phyloP scores from a whole-genome alignment of 495 filamentous ascomycete genomes.

The Aspergillus sclerotioniger region DNA sequence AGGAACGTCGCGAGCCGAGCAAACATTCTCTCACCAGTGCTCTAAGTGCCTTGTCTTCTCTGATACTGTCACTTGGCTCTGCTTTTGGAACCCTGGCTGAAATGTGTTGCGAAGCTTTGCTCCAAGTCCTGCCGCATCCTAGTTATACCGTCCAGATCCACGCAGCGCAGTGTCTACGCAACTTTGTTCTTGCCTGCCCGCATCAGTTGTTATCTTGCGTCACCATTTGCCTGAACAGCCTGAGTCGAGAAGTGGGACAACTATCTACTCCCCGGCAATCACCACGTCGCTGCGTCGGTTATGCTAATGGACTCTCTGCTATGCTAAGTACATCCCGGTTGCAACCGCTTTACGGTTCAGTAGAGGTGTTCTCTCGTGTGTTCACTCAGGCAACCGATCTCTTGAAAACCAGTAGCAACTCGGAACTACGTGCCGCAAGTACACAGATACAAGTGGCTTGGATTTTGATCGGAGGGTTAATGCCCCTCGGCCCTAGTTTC shows the following conservation, averaged over 20 bases:
- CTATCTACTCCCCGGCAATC: slow-evolving; percentile 74
- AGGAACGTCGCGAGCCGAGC: slow-evolving; percentile 84
- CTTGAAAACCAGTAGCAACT: slow-evolving; percentile 88
- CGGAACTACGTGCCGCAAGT: slow-evolving; percentile 84
- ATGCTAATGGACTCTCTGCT: slow-evolving; percentile 89
- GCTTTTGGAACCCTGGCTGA: slow-evolving; percentile 76
- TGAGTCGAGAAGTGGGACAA: slow-evolving; percentile 79
- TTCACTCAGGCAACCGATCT: slow-evolving; percentile 87
- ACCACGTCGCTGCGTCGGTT: slow-evolving; percentile 81
- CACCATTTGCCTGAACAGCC: slow-evolving; percentile 94
- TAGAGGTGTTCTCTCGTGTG: slow-evolving; percentile 90
- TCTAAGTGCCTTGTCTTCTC: slow-evolving; percentile 73
- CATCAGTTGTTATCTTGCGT: slow-evolving; percentile 88
- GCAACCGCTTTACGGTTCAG: slow-evolving; percentile 89
- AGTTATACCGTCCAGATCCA: slow-evolving; percentile 95
- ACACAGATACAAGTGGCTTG: slow-evolving; percentile 97
- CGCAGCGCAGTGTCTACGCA: slow-evolving; percentile 78
- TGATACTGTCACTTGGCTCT: slow-evolving; percentile 79
- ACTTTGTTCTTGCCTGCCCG: slow-evolving; percentile 85
- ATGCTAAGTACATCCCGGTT: slow-evolving; percentile 84
- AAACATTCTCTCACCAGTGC: slow-evolving; percentile 82
- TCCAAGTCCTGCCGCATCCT: slow-evolving; percentile 90
- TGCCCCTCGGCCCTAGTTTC: slow-evolving; percentile 96
- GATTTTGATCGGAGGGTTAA: slow-evolving; percentile 93
- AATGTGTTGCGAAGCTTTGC: slow-evolving; percentile 75